Evolutionary conservation across 345 rosid genomes (phyloP).

Genomic region (Populus alba): DNA sequence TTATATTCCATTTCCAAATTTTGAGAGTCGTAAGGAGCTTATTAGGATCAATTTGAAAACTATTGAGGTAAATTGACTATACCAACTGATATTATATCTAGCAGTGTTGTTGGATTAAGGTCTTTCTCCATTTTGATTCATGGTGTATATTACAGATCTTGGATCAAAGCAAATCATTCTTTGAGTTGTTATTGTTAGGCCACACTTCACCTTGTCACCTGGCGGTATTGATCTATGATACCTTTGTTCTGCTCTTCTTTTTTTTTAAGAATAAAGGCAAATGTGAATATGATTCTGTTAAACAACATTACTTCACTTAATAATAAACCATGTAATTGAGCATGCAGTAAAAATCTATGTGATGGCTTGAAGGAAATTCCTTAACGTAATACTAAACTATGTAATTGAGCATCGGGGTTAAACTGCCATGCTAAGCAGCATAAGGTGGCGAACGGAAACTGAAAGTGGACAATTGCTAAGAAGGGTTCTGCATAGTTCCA

Average conservation of each 20-base stretch:
- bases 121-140: neutral
- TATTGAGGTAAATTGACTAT: conserved; percentile 66
- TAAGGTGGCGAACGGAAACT: too few species aligned
- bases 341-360: neutral
- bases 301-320: too few species aligned
- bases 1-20: conserved; percentile 94
- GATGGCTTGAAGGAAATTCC: neutral
- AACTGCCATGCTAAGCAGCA: too few species aligned
- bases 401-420: neutral
- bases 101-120: neutral
- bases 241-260: neutral
- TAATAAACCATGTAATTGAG: too few species aligned
- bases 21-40: conserved; percentile 95
- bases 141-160: neutral
- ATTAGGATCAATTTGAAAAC: conserved; percentile 91
- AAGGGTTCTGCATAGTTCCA: too few species aligned
- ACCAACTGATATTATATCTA: neutral
- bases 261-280: neutral
- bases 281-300: neutral
- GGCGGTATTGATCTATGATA: neutral
- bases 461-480: too few species aligned
- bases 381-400: neutral
- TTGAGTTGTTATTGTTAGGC: neutral
- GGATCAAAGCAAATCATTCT: neutral
- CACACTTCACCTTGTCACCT: neutral